These are phyloP conservation scores for Verticillium dahliae DNA, from an alignment of 2,329 filamentous ascomycete genomes.

Conservation along the genomic window DNA sequence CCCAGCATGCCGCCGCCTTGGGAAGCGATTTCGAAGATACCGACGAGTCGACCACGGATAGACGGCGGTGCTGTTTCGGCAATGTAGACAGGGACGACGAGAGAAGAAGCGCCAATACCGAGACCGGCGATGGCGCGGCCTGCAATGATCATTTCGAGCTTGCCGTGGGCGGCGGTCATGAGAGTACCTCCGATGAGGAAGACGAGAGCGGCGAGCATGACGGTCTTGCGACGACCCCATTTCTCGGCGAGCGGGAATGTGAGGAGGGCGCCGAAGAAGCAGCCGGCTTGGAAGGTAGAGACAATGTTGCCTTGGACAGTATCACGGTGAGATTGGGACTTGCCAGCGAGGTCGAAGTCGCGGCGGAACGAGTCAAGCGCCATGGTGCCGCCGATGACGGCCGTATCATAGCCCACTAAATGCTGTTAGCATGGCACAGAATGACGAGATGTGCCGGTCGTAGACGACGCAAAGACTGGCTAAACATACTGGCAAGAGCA, in stretches of 20 bases:
- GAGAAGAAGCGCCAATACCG: conserved; percentile 43
- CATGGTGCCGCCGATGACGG: conserved; percentile 32
- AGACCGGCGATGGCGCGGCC: conserved; percentile 45
- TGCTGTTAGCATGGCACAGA: background rate
- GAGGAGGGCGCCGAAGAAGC: conserved; percentile 30
- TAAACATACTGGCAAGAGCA: conserved; percentile 15
- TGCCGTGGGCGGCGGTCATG: conserved; percentile 25
- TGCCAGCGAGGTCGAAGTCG: conserved; percentile 24
- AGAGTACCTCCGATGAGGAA: conserved; percentile 30
- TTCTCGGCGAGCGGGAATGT: conserved; percentile 40
- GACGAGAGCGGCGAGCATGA: conserved; percentile 34
- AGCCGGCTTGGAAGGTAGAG: conserved; percentile 21
- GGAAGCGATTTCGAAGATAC: conserved; percentile 43
- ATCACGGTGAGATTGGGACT: conserved; percentile 18
- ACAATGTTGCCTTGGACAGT: conserved; percentile 26
- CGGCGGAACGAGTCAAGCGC: conserved; percentile 27
- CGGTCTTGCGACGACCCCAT: conserved; percentile 37
- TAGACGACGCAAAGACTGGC: background rate
- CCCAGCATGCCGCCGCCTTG: conserved; percentile 39
- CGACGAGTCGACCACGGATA: conserved; percentile 43
- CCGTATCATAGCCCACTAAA: conserved; percentile 28
- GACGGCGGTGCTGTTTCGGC: conserved; percentile 37
- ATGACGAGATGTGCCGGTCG: background rate
- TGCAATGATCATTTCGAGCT: conserved; percentile 31
- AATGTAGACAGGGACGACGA: conserved; percentile 38